phyloP scores from a whole-genome alignment of 2,329 filamentous ascomycete genomes.

The Exophiala spinifera region DNA sequence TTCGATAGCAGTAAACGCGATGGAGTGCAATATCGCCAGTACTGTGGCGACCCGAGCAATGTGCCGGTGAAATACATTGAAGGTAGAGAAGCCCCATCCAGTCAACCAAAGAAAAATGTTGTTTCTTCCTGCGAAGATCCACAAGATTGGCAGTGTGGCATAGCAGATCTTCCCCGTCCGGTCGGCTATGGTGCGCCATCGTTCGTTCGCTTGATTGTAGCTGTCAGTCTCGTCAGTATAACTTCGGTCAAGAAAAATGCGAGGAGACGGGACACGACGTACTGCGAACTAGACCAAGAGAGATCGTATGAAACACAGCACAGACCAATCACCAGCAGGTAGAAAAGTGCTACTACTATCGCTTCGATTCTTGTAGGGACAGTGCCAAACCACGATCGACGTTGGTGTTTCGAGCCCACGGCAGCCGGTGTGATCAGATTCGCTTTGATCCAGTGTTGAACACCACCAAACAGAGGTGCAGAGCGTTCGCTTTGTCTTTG shows the following conservation, averaged over 20 bases:
- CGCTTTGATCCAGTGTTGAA: conserved; percentile 36
- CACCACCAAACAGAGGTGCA: not conserved
- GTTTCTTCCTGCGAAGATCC: conserved; percentile 65
- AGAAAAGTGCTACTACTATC: conserved; percentile 41
- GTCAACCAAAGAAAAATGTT: conserved; percentile 64
- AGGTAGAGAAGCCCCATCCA: conserved; percentile 65
- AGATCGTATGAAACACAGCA: conserved; percentile 45
- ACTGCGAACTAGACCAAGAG: conserved; percentile 48
- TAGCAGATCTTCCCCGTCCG: conserved; percentile 62
- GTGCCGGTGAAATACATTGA: conserved; percentile 66
- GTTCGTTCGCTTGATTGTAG: conserved; percentile 32
- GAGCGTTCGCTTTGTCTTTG: not conserved
- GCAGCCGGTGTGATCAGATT: conserved; percentile 45
- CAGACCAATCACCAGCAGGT: conserved; percentile 30
- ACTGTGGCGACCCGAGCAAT: conserved; percentile 60
- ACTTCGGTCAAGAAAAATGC: too few species aligned
- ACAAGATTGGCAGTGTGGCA: conserved; percentile 61
- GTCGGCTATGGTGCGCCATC: conserved; percentile 57
- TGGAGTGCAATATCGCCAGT: conserved; percentile 60
- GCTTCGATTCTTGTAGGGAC: conserved; percentile 50
- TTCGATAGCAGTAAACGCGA: conserved; percentile 52
- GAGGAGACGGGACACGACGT: conserved; percentile 17
- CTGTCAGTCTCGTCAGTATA: not conserved
- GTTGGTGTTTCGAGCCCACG: conserved; percentile 42
- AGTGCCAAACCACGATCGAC: conserved; percentile 43